Base-by-base conservation (phyloP, 176 grass and related monocot genomes). In the Pontederia paniculata region DNA sequence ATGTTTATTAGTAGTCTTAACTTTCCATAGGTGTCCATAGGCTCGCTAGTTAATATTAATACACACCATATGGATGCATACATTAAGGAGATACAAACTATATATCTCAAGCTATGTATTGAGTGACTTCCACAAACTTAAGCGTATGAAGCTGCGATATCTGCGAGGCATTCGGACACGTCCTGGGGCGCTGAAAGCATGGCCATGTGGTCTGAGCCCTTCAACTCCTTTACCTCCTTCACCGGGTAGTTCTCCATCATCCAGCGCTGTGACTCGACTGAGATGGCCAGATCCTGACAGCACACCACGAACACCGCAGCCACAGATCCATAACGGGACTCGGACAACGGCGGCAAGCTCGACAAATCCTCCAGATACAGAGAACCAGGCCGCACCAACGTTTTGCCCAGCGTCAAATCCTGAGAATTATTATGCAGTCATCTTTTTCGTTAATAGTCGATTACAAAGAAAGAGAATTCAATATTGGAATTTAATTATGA, bases 131-230 rank as follows among this genome's bases (percentile, higher is more conserved):
- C n/a, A n/a, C n/a, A n/a, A n/a, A n/a, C 11, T 15, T 12, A 25
- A 23, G 12, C 11, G 23, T 23, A 56, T 10, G 4, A 23, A 14
- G 54, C 21, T 0, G 76, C 76, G 9, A 77, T 52, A 17, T 84
- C 73, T 21, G 56, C 7, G 0, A 90, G 67, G 20, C 63, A 16
- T 0, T 70, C 21, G 4, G 52, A 66, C 12, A 90, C 44, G 56
- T 85, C 75, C 44, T 50, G 58, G 0, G 75, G 68, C 61, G 58
- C 72, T 0, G 78, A 90, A 13, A 76, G 8, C 87, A 90, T 82
- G 0, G 46, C n/a, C 75, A 74, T 73, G 54, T 90, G 87, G 31
- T 79, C 81, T n/a, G 82, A 71, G 14, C n/a, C 54, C 8, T 70
- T 5, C 0, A 90, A 17, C 0, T 14, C 48, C 46, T 10, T 58